Evolutionary conservation across 2,329 filamentous ascomycete species (phyloP), one percentile per base, ranked within the genome.

Genomic region (Lithohypha guttulata): DNA sequence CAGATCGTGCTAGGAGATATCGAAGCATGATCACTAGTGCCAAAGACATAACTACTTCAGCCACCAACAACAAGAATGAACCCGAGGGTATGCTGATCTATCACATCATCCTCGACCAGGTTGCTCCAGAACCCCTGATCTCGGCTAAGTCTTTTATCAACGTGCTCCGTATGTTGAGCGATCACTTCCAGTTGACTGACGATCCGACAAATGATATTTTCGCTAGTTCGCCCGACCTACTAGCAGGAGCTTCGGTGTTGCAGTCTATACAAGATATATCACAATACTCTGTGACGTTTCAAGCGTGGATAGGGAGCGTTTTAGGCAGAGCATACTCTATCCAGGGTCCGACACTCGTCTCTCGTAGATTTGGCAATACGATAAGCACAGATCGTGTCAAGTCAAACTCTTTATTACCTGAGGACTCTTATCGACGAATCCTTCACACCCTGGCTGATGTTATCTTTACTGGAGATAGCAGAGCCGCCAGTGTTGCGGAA

Each of bases 271-370:
- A 85, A 49, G 69, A 73, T 42, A 68, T 73, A n/a, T 65, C 71
- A 25, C 63, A 71, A 2, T 66, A 80, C 11, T 81, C 77, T 41
- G 64, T 73, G 18, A 71, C 76, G 11, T 95, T 91, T 55, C 64
- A 85, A 1, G 65, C 83, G 1, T 98, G 93, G 93, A 82, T 84
- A 30, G 87, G 84, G 2, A 74, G 80, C 46, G 81, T 87, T 2
- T 68, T 96, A 30, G 91, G 93, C 6, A 75, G 85, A 55, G 79
- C 84, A 0, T 96, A 87, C 59, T 78, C 81, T 26, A 73, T 82
- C 11, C 83, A 77, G 19, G 86, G 86, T 2, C 68, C 75, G 39
- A 15, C 18, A 15, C 35, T 39, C 9, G 35, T 30, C 6, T 19
- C 31, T 22, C 11, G 19, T n/a, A 19, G 2, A 8, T 11, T 7